Evolutionary conservation across 1,284 basidiomycete species (phyloP), one percentile per base, ranked within the genome.

Genomic region (Malassezia caprae): DNA sequence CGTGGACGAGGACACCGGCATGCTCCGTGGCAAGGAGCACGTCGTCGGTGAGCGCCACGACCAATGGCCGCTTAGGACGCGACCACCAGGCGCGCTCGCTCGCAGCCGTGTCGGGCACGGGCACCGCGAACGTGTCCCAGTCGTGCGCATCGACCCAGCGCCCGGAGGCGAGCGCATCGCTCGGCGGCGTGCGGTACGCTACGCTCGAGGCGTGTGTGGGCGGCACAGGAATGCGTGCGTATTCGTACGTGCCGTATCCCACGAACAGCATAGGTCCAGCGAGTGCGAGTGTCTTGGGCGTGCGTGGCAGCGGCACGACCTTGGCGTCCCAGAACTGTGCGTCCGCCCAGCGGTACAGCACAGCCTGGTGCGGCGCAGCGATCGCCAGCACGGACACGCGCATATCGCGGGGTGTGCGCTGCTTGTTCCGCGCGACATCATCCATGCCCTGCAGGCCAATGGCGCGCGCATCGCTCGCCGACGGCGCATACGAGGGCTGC

Each of bases 271-370:
- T 23, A 5, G 15, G 24, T 1, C 55, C 55, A 4, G 42, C 17
- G 11, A 56, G 15, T 6, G 80, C 81, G 37, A 85, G 83, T 15
- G 79, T 80, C 55, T 88, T 81, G 13, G 90, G 85, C 5, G 88
- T 89, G 71, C 96, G 91, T 2, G 88, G 85, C 6, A 96, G 78
- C 0, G 78, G 62, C 4, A 84, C 77, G 80, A 94, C 89, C 77
- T 83, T 83, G 37, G 80, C 77, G 42, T 84, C 84, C 71, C 86
- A 84, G 40, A 84, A 80, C 64, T 87, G 84, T 21, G 87, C 86
- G 64, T 90, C 86, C 61, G 72, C 60, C 88, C 90, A 94, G 3
- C 82, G 80, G 69, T 90, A 90, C 11, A 96, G 76, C 1, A 93
- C 82, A 1, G 90, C 81, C 72, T 85, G 88, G 60, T 90, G 81